Conservation (phyloP, 23 red algal genomes). For the Gracilaria domingensis region DNA sequence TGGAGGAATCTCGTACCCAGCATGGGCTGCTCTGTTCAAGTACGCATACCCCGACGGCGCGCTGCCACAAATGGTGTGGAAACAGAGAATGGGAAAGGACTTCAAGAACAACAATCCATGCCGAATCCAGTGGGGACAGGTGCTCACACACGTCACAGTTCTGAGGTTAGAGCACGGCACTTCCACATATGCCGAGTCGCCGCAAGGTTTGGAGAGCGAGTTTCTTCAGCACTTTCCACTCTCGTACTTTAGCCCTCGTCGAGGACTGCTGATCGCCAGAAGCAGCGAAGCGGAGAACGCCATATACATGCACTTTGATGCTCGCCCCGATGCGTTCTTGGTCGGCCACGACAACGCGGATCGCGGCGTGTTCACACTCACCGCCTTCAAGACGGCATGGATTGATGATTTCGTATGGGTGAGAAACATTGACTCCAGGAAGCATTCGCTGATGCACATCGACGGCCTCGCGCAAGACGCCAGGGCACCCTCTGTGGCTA, state of each 20-base stretch:
- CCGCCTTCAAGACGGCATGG: constrained; percentile 34
- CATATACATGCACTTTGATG: constrained; percentile 60
- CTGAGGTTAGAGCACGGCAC: too few relatives aligned
- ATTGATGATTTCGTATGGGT: constrained; percentile 36
- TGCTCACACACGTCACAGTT: too few relatives aligned
- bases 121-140: too few relatives aligned
- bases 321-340: constrained; percentile 55
- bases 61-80: too few relatives aligned
- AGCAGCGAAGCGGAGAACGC: constrained; percentile 19
- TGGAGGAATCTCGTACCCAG: too few relatives aligned
- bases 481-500: constrained; percentile 16
- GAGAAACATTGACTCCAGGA: constrained; percentile 26
- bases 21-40: too few relatives aligned
- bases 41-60: too few relatives aligned
- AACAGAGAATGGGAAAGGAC: too few relatives aligned
- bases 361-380: constrained; percentile 55
- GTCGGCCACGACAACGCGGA: constrained; percentile 72
- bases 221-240: constrained; percentile 21
- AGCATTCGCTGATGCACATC: constrained; percentile 48
- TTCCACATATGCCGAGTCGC: background rate
- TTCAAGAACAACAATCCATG: too few relatives aligned
- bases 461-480: constrained; percentile 51
- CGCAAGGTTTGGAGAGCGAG: constrained; percentile 3
- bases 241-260: constrained; percentile 42
- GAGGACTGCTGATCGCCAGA: constrained; percentile 57